phyloP scores from a whole-genome alignment of 306 rosid genomes.

The Prunus mume region DNA sequence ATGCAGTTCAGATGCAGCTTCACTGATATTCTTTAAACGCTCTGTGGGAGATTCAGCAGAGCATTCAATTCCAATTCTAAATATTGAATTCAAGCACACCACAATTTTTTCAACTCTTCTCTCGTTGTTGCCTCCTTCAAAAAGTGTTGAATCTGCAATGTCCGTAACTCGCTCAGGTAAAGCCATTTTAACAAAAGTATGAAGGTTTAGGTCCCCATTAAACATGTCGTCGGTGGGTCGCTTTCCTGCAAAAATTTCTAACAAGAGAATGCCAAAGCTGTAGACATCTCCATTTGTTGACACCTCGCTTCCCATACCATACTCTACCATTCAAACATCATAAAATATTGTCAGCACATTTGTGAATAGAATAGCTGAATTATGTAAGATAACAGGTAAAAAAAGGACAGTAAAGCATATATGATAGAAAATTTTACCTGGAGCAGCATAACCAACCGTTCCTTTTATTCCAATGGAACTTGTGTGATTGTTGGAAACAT shows the following conservation, averaged over 20 bases:
- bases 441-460: background rate
- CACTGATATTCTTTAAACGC: background rate
- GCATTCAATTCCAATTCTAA: background rate
- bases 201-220: background rate
- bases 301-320: background rate
- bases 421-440: background rate
- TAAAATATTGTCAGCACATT: background rate
- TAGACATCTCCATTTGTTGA: background rate
- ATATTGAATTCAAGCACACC: background rate
- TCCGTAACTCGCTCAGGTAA: background rate
- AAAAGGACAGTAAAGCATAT: no score
- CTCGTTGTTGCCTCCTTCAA: background rate
- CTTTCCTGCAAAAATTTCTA: no score
- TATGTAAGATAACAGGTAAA: no score
- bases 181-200: background rate
- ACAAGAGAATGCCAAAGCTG: background rate
- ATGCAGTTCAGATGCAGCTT: background rate
- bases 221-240: background rate
- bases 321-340: background rate
- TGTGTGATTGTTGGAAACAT: background rate
- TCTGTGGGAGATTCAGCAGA: background rate
- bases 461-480: background rate
- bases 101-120: background rate
- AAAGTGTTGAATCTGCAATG: background rate
- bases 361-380: background rate